Percentiles rank a stretch among this genome's conserved stretches.
Evolutionary conservation across 768 basidiomycete genomes (phyloP).

Genomic region (Suillus clintonianus): DNA sequence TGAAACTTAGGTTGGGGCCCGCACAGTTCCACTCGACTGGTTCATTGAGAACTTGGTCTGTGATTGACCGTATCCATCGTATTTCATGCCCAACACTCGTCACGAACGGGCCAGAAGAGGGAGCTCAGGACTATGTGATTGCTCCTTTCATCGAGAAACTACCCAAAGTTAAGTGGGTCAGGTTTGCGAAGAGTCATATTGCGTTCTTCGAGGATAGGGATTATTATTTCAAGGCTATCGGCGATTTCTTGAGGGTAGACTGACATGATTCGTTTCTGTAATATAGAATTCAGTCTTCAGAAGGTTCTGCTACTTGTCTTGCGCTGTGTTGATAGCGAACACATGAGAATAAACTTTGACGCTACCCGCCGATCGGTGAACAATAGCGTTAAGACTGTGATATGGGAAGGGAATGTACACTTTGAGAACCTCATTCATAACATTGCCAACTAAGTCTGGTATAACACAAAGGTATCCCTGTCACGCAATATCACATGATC

Average conservation of each 20-base stretch:
- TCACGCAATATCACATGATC: no score
- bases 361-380: not conserved
- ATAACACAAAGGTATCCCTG: not conserved
- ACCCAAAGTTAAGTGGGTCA: slow-evolving; percentile 37
- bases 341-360: not conserved
- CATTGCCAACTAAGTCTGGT: no score
- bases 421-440: not conserved
- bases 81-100: slow-evolving; percentile 42
- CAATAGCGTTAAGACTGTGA: not conserved
- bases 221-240: slow-evolving; percentile 19
- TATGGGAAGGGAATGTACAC: not conserved
- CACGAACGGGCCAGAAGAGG: slow-evolving; percentile 40
- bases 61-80: slow-evolving; percentile 43
- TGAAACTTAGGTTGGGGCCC: slow-evolving; percentile 15
- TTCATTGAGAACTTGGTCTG: slow-evolving; percentile 47
- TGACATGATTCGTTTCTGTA: not conserved
- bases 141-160: slow-evolving; percentile 36
- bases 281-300: not conserved
- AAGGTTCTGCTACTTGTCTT: not conserved
- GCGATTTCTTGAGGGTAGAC: slow-evolving; percentile 12
- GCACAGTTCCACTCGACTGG: slow-evolving; percentile 43
- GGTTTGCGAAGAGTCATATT: slow-evolving; percentile 31
- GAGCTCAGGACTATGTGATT: slow-evolving; percentile 36
- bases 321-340: not conserved
- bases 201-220: slow-evolving; percentile 22